Base-by-base conservation (phyloP, 2,329 filamentous ascomycete genomes). In the Claviceps digitariae region DNA sequence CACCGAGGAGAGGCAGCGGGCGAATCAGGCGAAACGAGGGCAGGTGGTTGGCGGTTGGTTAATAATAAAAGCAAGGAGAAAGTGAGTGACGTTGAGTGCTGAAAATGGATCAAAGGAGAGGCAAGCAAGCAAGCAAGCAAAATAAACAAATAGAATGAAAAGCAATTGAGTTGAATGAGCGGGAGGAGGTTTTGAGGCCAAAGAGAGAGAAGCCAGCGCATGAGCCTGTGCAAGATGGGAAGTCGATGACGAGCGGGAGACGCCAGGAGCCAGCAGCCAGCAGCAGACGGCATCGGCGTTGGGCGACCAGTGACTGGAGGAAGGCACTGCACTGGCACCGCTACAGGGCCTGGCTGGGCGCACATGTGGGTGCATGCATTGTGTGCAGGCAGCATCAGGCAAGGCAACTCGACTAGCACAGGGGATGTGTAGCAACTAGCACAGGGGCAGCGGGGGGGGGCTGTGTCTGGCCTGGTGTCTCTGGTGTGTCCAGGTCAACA, bases 241-340 rank as follows among this genome's bases (percentile, higher is more conserved):
- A 44, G 46, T 48, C 45, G 45, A 55, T 52, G 53, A 52, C 38
- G 50, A 55, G 53, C 48, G 53, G 45, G 45, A 55, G 45, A 31
- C 36, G 36, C 23, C 31, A 52, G 51, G 21, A 47, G 43, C 43
- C 13, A 25, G 4, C 20, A 27, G 6, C 9, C 21, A 27, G 44
- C 44, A 17, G 4, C 27, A 29, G 8, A 29, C 27, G 8, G 8
- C 38, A 20, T n/a, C 20, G 41, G 20, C 21, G 41, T 12, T 20
- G 41, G 41, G 41, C 27, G 27, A n/a, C n/a, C n/a, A n/a, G n/a
- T n/a, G n/a, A n/a, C 27, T 29, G 27, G 27, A 29, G 4, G 27
- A 8, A 29, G 27, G 27, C 27, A 29, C 27, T 9, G 34, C 34
- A 36, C 12, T 36, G 34, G 34, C 34, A 36, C 31, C 7, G 31